These are phyloP conservation scores for Notholithocarpus densiflorus DNA, from an alignment of 306 rosid genomes.

Conservation along the genomic window DNA sequence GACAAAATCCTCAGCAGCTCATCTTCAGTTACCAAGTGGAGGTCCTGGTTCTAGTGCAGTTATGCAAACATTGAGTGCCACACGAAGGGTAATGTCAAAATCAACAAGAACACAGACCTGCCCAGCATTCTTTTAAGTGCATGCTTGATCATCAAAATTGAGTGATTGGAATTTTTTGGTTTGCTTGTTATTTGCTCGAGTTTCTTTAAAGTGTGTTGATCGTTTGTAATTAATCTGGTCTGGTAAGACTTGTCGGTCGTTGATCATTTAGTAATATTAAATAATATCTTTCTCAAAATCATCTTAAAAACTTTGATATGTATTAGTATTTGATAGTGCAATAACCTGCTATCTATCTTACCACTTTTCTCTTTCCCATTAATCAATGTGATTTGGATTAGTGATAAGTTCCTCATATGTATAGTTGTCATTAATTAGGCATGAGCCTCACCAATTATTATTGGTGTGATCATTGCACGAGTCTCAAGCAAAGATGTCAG, in stretches of 20 bases:
- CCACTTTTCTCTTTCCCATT: neutral
- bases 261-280: neutral
- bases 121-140: neutral
- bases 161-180: neutral
- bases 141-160: conserved; percentile 7
- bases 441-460: neutral
- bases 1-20: conserved; percentile 46
- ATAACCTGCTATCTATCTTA: neutral
- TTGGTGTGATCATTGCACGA: neutral
- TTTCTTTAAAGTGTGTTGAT: neutral
- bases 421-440: neutral
- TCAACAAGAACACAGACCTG: neutral
- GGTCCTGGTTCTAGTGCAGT: conserved; percentile 46
- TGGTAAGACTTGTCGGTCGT: neutral
- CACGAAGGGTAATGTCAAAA: conserved; percentile 38
- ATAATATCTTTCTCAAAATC: neutral
- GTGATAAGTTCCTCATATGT: neutral
- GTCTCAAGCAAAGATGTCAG: neutral
- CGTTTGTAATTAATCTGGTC: neutral
- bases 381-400: neutral
- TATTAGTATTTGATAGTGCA: neutral
- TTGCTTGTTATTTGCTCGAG: neutral
- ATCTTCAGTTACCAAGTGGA: conserved; percentile 49
- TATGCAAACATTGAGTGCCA: conserved; percentile 44
- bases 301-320: neutral